Evolutionary conservation across 257 asterid genomes (phyloP), one percentile per base, ranked within the genome.

Genomic region (Penstemon davidsonii): DNA sequence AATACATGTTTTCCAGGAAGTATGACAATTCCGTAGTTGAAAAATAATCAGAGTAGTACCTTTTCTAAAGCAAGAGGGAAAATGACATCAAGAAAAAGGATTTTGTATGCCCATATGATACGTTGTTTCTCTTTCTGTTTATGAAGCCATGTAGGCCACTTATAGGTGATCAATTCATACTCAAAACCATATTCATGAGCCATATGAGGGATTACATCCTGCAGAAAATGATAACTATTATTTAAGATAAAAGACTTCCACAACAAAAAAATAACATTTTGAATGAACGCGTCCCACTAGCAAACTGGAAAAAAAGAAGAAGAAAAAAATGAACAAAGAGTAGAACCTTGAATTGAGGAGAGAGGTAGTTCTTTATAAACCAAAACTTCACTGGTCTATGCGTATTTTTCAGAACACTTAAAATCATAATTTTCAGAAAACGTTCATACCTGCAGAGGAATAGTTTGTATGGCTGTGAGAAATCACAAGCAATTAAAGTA

Each of bases 91-190:
- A 94, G 97, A 68, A 94, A 94, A 42, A 88, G 90, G 82, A 91
- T 94, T 68, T 94, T 91, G 75, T 87, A 90, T 1, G 99, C 97
- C 99, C 99, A 88, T 70, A 91, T 91, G 70, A 94, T 94, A 80
- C 97, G 79, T 73, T 91, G 99, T 72, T 94, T 94, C 86, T 91
- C 99, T 69, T 83, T 94, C 75, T 94, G 99, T 81, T 94, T 91
- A 78, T 94, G 99, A 13, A 94, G 85, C 97, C 96, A 91, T 56
- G 96, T 84, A 36, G 99, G 99, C 99, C 99, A 94, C 84, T 94
- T 94, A 72, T 94, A 94, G 58, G 99, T 91, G 79, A 94, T 86
- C 70, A 94, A 74, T 78, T 81, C 97, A 47, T 88, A 94, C 79
- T 91, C 97, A 73, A 94, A 94, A 74, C 91, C 99, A 70, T 94